Evolutionary conservation across 805 yeast species (phyloP).

Genomic region (Zygosaccharomyces pseudorouxii): DNA sequence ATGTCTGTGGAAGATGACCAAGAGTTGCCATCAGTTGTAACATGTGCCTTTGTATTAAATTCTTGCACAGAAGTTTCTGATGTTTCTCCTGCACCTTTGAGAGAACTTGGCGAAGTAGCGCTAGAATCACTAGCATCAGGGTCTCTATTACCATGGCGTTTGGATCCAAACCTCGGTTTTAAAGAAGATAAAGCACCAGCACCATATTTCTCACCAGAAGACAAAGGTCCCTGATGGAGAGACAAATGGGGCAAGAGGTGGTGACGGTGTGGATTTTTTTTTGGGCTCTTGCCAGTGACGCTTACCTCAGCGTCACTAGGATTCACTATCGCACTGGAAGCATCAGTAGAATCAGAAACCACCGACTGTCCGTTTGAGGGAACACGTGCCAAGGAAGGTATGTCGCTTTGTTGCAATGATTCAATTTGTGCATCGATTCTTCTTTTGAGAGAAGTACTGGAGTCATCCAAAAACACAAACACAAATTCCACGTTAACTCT

Average conservation of each 20-base stretch:
- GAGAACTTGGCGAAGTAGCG: not conserved
- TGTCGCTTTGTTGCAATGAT: constrained; percentile 6
- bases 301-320: not conserved
- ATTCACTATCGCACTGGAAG: not conserved
- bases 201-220: not conserved
- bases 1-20: not conserved
- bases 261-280: not conserved
- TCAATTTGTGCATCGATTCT: constrained; percentile 35
- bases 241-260: constrained; percentile 1
- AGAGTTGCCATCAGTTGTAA: not conserved
- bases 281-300: not conserved
- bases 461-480: constrained; percentile 58
- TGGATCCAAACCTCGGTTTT: not conserved
- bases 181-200: not conserved
- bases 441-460: constrained; percentile 39
- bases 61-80: not conserved
- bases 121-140: not conserved
- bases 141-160: not conserved
- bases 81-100: not conserved
- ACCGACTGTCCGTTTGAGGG: not conserved
- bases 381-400: not conserved
- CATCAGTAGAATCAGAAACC: not conserved
- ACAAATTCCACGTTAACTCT: constrained; percentile 64
- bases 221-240: not conserved
- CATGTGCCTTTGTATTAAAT: not conserved